Percentiles rank a stretch among this genome's conserved stretches.
These are phyloP conservation scores for Acidiella bohemica DNA, from an alignment of 495 filamentous ascomycete genomes.

Conservation along the genomic window DNA sequence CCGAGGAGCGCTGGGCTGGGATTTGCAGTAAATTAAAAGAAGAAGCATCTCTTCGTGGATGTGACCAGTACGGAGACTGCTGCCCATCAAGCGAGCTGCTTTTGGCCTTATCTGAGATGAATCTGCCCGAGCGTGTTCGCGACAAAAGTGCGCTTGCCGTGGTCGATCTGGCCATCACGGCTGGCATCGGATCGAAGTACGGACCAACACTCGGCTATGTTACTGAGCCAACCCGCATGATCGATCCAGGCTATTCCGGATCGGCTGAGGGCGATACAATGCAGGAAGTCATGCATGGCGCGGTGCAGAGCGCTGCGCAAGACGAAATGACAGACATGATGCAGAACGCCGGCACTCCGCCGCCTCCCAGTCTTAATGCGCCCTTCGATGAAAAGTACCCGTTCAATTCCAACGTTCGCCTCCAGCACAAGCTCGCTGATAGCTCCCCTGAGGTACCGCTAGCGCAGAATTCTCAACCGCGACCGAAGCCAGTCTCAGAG, in stretches of 20 bases:
- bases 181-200: constrained; percentile 25
- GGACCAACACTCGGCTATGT: constrained; percentile 17
- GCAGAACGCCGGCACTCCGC: background rate
- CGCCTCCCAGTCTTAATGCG: no score
- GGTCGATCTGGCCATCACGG: constrained; percentile 32
- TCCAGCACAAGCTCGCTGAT: background rate
- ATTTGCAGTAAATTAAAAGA: constrained; percentile 20
- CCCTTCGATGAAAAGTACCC: background rate
- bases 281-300: no score
- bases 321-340: background rate
- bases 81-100: constrained; percentile 30
- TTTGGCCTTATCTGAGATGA: constrained; percentile 23
- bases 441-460: constrained; percentile 2
- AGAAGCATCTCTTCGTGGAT: constrained; percentile 27
- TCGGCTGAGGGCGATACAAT: no score
- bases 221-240: constrained; percentile 18
- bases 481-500: background rate
- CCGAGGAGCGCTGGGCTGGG: constrained; percentile 25
- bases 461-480: background rate
- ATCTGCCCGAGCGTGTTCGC: constrained; percentile 23
- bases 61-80: constrained; percentile 19
- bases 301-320: background rate
- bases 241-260: constrained; percentile 15
- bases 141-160: constrained; percentile 26
- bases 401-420: background rate